Base-by-base conservation (phyloP, 2,329 filamentous ascomycete species). In the Stemphylium vesicarium region DNA sequence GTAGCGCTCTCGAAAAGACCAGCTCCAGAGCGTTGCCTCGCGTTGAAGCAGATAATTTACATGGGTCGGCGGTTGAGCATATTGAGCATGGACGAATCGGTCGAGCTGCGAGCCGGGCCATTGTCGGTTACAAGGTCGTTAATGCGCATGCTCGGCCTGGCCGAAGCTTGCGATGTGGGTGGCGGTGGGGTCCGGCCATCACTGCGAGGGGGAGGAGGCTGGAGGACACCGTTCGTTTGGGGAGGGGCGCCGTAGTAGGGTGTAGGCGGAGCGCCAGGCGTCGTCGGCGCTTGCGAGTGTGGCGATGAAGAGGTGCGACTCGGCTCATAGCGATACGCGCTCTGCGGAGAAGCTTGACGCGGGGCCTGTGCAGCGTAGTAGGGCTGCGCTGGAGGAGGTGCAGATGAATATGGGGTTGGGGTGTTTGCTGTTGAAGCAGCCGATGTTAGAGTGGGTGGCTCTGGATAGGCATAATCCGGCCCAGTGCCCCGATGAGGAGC, bases 351-450 rank as follows among this genome's bases (percentile, higher is more conserved):
- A n/a, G 65, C 63, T 60, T 76, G 74, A 49, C 76, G 73, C 20
- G 74, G 74, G 22, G 74, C 74, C 48, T 72, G 72, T 12, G 69
- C 55, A 46, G 68, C 62, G 62, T 79, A 78, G 65, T 79, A 80
- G 26, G 77, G 77, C 49, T 75, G 71, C 44, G 72, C 68, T 35
- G 68, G 69, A 9, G 68, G 70, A 42, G 73, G 70, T 16, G 70
- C 72, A 50, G 74, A 71, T 38, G 77, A 68, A 64, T 77, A 79
- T 5, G 76, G 74, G 16, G 73, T 63, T 57, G 67, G 66, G 43
- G 77, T 77, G 52, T 75, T 76, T 62, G 77, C 74, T 74, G 77
- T 78, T 72, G 76, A 78, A 68, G 76, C 77, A 73, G 72, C 72
- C 62, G 74, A 72, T 60, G 76, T 79, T 70, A 78, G 73, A 75